Conservation (phyloP, 371 early-diverging fungal species). For the Polyrhizophydium stewartii region DNA sequence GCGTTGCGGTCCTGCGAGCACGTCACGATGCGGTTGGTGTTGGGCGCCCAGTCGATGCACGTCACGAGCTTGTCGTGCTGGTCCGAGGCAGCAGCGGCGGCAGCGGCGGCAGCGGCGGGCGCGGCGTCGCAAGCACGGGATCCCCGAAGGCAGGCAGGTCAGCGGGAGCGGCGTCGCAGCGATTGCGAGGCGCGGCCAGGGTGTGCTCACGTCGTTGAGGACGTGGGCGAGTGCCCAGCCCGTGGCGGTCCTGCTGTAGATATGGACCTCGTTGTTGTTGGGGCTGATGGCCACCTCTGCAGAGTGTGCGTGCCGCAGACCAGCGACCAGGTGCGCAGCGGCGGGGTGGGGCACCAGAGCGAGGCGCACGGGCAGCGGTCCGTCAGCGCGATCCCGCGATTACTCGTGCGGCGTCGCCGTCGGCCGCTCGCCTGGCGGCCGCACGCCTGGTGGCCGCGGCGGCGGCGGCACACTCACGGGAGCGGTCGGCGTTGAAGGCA, state of each 20-base stretch:
- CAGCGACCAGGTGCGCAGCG: too few relatives aligned
- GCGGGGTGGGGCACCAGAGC: too few relatives aligned
- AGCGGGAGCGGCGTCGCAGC: too few relatives aligned
- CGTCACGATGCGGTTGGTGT: slow-evolving; percentile 91
- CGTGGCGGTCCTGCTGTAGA: slow-evolving; percentile 61
- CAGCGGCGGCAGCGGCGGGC: too few relatives aligned
- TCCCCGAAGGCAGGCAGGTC: too few relatives aligned
- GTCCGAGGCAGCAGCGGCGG: not conserved
- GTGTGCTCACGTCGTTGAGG: slow-evolving; percentile 66
- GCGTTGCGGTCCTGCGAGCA: slow-evolving; percentile 98
- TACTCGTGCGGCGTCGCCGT: too few relatives aligned
- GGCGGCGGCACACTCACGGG: slow-evolving; percentile 64
- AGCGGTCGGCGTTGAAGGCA: slow-evolving; percentile 83
- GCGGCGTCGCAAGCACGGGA: too few relatives aligned
- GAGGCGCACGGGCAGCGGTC: not conserved
- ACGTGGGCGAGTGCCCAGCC: slow-evolving; percentile 66
- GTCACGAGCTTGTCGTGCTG: slow-evolving; percentile 96
- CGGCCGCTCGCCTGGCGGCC: too few relatives aligned
- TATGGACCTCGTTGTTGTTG: slow-evolving; percentile 83
- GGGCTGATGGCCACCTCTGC: slow-evolving; percentile 89
- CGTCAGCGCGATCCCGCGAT: too few relatives aligned
- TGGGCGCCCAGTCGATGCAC: slow-evolving; percentile 94
- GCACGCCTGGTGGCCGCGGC: too few relatives aligned
- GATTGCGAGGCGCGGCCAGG: too few relatives aligned
- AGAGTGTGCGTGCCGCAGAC: too few relatives aligned